These are phyloP conservation scores for Fusarium sp. DNA, from an alignment of 2,329 filamentous ascomycete species.

Conservation along the genomic window DNA sequence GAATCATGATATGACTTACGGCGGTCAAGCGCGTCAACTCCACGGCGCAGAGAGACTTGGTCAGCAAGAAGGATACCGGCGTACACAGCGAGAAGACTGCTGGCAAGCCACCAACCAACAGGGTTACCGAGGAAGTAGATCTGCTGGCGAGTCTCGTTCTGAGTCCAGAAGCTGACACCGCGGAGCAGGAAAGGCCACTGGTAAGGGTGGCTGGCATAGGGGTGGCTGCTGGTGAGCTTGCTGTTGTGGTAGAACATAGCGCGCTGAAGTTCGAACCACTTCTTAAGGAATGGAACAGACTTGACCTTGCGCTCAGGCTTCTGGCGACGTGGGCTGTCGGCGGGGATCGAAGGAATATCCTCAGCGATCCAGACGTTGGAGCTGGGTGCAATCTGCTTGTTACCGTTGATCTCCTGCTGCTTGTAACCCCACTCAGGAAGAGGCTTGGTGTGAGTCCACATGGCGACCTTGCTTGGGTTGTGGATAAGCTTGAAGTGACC, in stretches of 20 bases:
- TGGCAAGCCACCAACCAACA: slow-evolving; percentile 95
- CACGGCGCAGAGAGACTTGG: slow-evolving; percentile 91
- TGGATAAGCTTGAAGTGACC: slow-evolving; percentile 97
- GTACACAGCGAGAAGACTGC: slow-evolving; percentile 91
- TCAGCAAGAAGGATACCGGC: slow-evolving; percentile 92
- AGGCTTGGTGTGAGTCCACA: slow-evolving; percentile 97
- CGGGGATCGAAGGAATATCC: slow-evolving; percentile 82
- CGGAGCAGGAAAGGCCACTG: slow-evolving; percentile 98
- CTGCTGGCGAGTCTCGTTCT: slow-evolving; percentile 92
- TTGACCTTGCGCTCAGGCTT: slow-evolving; percentile 85
- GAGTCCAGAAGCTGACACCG: slow-evolving; percentile 99
- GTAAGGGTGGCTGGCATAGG: slow-evolving; percentile 93
- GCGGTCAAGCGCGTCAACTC: slow-evolving; percentile 90
- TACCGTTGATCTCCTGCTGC: slow-evolving; percentile 99
- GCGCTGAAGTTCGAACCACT: slow-evolving; percentile 96
- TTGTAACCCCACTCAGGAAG: slow-evolving; percentile 98
- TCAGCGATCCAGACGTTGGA: slow-evolving; percentile 97
- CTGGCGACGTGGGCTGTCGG: slow-evolving; percentile 76
- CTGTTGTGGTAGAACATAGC: slow-evolving; percentile 99
- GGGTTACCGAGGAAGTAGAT: slow-evolving; percentile 99
- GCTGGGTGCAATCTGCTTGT: slow-evolving; percentile 90
- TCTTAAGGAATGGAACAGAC: slow-evolving; percentile 85
- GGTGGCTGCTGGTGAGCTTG: slow-evolving; percentile 95
- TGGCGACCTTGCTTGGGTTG: slow-evolving; percentile 92
- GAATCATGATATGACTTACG: slow-evolving; percentile 70